phyloP scores from a whole-genome alignment of 345 rosid species.

The Rhizophora apiculata region DNA sequence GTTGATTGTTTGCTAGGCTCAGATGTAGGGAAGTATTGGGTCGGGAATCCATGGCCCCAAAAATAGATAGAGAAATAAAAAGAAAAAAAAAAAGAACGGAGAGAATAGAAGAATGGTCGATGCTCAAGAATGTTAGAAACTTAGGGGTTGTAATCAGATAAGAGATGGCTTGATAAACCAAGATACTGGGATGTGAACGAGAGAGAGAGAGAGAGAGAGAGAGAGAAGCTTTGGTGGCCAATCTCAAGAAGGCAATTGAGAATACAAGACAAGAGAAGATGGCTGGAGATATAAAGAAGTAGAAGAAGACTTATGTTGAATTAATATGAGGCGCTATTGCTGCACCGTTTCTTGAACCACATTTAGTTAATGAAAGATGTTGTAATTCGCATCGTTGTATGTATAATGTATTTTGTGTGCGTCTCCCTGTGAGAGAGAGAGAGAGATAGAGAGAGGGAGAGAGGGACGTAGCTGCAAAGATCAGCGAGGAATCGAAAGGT shows the following conservation, averaged over 20 bases:
- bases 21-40: constrained; percentile 68
- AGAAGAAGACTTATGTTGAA: constrained; percentile 11
- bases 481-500: constrained; percentile 66
- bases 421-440: neutral
- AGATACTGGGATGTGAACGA: neutral
- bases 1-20: constrained; percentile 46
- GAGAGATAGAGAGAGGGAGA: constrained; percentile 25
- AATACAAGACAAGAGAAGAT: neutral
- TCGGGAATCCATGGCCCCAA: constrained; percentile 49
- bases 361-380: constrained; percentile 19
- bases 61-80: neutral
- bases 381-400: neutral
- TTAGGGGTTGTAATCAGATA: neutral
- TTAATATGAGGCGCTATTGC: constrained; percentile 36
- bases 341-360: constrained; percentile 41
- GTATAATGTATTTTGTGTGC: neutral
- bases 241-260: constrained; percentile 2
- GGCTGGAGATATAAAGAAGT: neutral
- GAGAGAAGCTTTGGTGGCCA: neutral
- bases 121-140: neutral
- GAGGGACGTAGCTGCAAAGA: constrained; percentile 53
- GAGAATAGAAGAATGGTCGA: too few species aligned
- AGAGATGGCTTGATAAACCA: neutral
- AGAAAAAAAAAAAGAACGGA: too few species aligned
- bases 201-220: neutral